phyloP scores from a whole-genome alignment of 108 stramenopile species.

The Nannochloropsis oceanica region DNA sequence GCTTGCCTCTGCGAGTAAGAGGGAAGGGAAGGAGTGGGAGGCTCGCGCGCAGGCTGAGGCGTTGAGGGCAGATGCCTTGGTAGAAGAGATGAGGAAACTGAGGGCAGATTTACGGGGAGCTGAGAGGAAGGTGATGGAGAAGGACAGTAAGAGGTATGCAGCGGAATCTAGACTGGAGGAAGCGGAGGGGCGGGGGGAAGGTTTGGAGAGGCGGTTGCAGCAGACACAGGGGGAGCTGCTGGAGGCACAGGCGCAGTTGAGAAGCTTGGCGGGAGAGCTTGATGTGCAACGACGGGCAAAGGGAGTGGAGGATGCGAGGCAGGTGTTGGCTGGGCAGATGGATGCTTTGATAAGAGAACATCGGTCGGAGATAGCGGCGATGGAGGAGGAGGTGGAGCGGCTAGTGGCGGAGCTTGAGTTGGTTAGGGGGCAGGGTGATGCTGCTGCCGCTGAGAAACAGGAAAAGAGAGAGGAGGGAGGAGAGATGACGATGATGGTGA shows the following conservation, averaged over 20 bases:
- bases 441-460: too few relatives aligned
- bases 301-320: not conserved
- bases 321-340: not conserved
- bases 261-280: not conserved
- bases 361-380: not conserved
- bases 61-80: not conserved
- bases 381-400: not conserved
- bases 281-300: not conserved
- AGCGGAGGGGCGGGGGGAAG: not conserved
- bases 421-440: too few relatives aligned
- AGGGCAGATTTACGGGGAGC: not conserved
- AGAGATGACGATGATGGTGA: too few relatives aligned
- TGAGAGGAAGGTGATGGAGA: not conserved
- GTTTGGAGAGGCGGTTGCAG: not conserved
- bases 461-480: too few relatives aligned
- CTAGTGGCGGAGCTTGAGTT: not conserved
- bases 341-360: not conserved
- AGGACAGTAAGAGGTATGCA: not conserved
- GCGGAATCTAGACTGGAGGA: not conserved
- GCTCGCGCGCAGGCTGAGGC: not conserved
- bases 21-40: not conserved
- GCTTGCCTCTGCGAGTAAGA: not conserved
- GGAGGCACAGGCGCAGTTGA: not conserved
- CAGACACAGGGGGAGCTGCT: not conserved
- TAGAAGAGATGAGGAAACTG: not conserved